Evolutionary conservation across 1,284 basidiomycete species (phyloP).

Genomic region (Farysia itapuensis): DNA sequence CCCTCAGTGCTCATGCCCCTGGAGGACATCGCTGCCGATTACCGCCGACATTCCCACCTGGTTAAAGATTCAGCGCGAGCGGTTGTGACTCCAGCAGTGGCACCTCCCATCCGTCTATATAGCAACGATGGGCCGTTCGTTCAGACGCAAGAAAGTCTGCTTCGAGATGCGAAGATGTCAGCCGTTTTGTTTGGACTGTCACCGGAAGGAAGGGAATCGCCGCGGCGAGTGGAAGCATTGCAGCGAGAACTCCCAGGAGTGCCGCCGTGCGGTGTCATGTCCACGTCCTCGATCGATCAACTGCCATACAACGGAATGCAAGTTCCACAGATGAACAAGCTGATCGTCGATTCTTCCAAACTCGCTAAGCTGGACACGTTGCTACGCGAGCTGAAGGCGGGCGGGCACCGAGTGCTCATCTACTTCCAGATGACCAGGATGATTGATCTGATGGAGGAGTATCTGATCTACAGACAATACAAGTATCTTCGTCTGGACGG

Average conservation of each 20-base stretch:
- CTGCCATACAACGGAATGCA: constrained; percentile 83
- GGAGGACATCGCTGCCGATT: constrained; percentile 67
- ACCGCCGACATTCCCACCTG: constrained; percentile 76
- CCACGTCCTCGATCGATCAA: constrained; percentile 72
- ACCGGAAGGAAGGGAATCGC: constrained; percentile 69
- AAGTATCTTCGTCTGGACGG: constrained; percentile 96
- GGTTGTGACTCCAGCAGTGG: constrained; percentile 78
- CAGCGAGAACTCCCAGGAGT: constrained; percentile 68
- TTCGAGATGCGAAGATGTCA: constrained; percentile 68
- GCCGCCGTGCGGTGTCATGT: constrained; percentile 71
- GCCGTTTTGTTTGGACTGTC: constrained; percentile 84
- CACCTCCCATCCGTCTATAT: constrained; percentile 76
- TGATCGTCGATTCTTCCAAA: constrained; percentile 96
- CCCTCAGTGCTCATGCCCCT: constrained; percentile 66
- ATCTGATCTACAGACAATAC: constrained; percentile 94
- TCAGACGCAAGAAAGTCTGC: constrained; percentile 69
- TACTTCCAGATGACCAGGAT: constrained; percentile 99
- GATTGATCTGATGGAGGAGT: constrained; percentile 99
- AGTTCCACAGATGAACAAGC: constrained; percentile 90
- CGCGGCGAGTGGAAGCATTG: constrained; percentile 66
- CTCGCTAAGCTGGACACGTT: constrained; percentile 85
- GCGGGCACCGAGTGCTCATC: constrained; percentile 89
- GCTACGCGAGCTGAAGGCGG: constrained; percentile 86
- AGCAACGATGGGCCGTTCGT: constrained; percentile 78
- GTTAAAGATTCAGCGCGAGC: constrained; percentile 78